These are phyloP conservation scores for Tulasnella sp. DNA, from an alignment of 768 basidiomycete genomes.

Conservation along the genomic window DNA sequence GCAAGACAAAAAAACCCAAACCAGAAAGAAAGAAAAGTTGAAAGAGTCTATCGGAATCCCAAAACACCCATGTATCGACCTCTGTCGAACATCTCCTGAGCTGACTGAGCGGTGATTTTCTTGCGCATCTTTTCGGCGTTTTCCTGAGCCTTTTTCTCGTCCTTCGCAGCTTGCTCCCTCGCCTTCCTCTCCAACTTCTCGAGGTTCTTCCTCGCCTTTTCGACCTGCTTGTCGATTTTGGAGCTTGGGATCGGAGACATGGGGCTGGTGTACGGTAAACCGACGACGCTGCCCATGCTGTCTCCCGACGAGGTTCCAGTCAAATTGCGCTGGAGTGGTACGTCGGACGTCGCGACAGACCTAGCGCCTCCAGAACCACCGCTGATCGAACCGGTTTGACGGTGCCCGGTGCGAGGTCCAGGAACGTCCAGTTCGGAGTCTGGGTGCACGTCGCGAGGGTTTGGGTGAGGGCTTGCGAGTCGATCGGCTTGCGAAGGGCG, in stretches of 20 bases:
- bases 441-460: constrained; percentile 6
- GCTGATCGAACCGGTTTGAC: not conserved
- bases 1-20: not conserved
- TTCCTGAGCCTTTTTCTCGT: constrained; percentile 5
- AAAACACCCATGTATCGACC: constrained; percentile 22
- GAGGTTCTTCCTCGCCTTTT: constrained; percentile 28
- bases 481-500: not conserved
- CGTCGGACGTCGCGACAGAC: not conserved
- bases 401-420: not conserved
- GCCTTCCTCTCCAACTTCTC: constrained; percentile 30
- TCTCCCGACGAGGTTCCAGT: constrained; percentile 18
- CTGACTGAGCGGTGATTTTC: constrained; percentile 16
- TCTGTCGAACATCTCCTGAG: constrained; percentile 19
- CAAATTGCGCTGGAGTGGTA: constrained; percentile 12
- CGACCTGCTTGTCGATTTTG: constrained; percentile 30
- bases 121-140: constrained; percentile 18
- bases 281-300: constrained; percentile 11
- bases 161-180: constrained; percentile 26
- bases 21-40: not conserved
- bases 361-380: not conserved
- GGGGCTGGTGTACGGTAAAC: constrained; percentile 6
- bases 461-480: not conserved
- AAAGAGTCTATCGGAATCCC: constrained; percentile 17
- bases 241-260: not conserved
- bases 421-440: not conserved